phyloP scores from a whole-genome alignment of 106 monocot genomes.

The Allium cepa region DNA sequence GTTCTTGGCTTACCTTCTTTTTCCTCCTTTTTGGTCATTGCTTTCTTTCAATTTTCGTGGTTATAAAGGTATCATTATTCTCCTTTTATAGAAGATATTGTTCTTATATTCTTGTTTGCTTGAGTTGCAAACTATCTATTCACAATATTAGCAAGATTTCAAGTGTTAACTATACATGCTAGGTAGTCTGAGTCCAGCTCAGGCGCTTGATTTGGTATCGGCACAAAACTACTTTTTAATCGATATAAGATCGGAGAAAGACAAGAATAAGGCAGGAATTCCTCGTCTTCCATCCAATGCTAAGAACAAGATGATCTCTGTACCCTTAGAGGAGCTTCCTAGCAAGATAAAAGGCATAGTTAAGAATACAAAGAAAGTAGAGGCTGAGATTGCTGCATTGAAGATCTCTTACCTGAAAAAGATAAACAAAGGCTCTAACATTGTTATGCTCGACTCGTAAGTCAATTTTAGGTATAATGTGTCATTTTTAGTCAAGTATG shows the following conservation, averaged over 20 bases:
- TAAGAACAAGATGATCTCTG: slow-evolving; percentile 70
- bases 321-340: slow-evolving; percentile 83
- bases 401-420: slow-evolving; percentile 92
- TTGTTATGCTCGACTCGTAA: slow-evolving; percentile 87
- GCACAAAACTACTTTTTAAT: slow-evolving; percentile 61
- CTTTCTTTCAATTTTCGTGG: slow-evolving; percentile 79
- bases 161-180: not conserved
- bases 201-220: slow-evolving; percentile 57
- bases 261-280: slow-evolving; percentile 75
- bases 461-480: not conserved
- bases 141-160: no score
- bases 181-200: slow-evolving; percentile 81
- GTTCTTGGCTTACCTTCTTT: slow-evolving; percentile 64
- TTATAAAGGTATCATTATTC: slow-evolving; percentile 55
- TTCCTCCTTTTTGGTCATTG: slow-evolving; percentile 67
- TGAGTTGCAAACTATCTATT: no score
- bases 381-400: slow-evolving; percentile 79
- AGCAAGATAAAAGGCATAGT: slow-evolving; percentile 72
- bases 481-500: not conserved
- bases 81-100: not conserved
- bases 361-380: slow-evolving; percentile 61
- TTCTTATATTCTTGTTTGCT: not conserved
- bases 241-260: slow-evolving; percentile 80
- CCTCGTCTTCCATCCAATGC: slow-evolving; percentile 73
- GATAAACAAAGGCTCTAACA: slow-evolving; percentile 65